Evolutionary conservation across 2,329 filamentous ascomycete species (phyloP), one percentile per base, ranked within the genome.

Genomic region (Pseudocercospora cruenta): DNA sequence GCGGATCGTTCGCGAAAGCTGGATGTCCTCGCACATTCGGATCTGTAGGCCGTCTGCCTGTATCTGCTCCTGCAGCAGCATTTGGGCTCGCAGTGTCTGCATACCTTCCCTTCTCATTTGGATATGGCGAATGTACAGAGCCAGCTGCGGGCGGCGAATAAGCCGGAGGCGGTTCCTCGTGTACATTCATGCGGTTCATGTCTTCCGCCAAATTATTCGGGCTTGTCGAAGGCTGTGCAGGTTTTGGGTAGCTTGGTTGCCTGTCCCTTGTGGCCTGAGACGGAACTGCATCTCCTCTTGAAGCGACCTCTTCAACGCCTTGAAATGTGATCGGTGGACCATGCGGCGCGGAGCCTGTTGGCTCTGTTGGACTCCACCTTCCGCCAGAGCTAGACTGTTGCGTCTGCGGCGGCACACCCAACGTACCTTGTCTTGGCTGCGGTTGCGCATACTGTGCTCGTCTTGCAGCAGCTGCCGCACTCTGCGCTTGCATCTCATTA

Each of bases 291-390:
- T 66, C 62, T 22, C 69, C 70, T 57, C 64, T 58, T 22, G 70
- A 72, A 12, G 85, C 79, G 5, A 94, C 88, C 67, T 91, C 89
- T 70, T 90, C 90, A 60, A 88, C 86, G 6, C 95, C 95, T 80
- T 97, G 94, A 73, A 97, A 98, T 1, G 96, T 91, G 0, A 91
- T 93, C 0, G 94, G 93, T 31, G 93, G 93, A 0, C 94, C 94
- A 80, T 97, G 93, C 4, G 93, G 92, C 60, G 93, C 90, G 68
- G 90, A 90, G 33, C 93, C 93, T 1, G 94, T 93, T 64, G 89
- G 86, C 78, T 99, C 95, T 2, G 95, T 98, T 0, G 95, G 95
- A 9, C 94, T 98, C 95, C 94, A 98, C 31, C 94, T 94, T 57
- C 94, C 86, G 26, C 84, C 76, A 43, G 81, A 77, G 33, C 78